Conservation (phyloP, 1,284 basidiomycete genomes). For the Psilocybe mexicana region DNA sequence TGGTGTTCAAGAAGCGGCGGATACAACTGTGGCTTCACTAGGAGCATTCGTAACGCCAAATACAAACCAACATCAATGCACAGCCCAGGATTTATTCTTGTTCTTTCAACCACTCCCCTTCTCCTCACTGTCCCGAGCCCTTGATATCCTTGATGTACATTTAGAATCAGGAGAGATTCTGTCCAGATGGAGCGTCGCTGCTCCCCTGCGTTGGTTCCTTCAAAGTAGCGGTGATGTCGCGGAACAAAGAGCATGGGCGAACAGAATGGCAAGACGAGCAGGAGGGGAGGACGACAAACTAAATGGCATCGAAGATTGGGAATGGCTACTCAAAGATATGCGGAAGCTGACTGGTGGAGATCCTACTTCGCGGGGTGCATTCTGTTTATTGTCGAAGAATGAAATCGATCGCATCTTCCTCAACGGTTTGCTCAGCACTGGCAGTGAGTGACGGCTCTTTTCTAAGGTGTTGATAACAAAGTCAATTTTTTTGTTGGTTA, state of each 20-base stretch:
- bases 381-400: conserved; percentile 69
- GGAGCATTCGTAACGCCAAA: conserved; percentile 79
- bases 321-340: conserved; percentile 88
- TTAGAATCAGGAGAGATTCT: conserved; percentile 92
- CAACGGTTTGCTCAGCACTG: conserved; percentile 79
- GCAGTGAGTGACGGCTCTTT: conserved; percentile 66
- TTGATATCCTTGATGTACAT: conserved; percentile 91
- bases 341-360: conserved; percentile 75
- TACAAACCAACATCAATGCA: conserved; percentile 54
- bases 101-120: conserved; percentile 81
- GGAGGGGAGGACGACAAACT: conserved; percentile 57
- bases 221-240: conserved; percentile 65
- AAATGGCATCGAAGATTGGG: conserved; percentile 75
- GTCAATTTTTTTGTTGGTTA: conserved; percentile 35
- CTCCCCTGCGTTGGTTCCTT: conserved; percentile 82
- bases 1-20: conserved; percentile 69
- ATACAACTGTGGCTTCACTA: conserved; percentile 79
- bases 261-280: conserved; percentile 78
- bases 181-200: conserved; percentile 81
- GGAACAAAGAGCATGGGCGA: conserved; percentile 85
- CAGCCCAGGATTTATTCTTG: conserved; percentile 73
- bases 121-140: conserved; percentile 72
- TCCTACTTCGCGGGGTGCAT: conserved; percentile 66
- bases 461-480: conserved; percentile 10
- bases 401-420: conserved; percentile 83